phyloP scores from a whole-genome alignment of 2,329 filamentous ascomycete species.

The Colletotrichum kahawae region DNA sequence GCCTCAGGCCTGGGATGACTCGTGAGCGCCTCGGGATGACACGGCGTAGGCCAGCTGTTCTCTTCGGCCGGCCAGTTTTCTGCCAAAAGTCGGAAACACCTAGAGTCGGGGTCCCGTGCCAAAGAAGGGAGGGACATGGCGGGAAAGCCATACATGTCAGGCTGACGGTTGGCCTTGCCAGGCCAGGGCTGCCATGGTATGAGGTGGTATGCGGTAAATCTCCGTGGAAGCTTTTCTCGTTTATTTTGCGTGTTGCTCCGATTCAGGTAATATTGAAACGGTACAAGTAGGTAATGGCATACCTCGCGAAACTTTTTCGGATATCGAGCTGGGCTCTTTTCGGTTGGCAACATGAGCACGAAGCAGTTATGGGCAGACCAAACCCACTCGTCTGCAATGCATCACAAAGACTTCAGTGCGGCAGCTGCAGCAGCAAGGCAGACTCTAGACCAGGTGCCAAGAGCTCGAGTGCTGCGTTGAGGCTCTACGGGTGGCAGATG shows the following conservation, averaged over 20 bases:
- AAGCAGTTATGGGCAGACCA: not conserved
- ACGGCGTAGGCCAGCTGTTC: slow-evolving; percentile 18
- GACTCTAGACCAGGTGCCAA: not conserved
- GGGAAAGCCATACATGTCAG: not conserved
- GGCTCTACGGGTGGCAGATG: not conserved
- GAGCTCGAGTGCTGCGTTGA: not conserved
- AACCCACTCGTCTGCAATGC: not conserved
- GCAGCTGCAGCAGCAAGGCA: not conserved
- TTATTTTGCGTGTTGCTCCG: not conserved
- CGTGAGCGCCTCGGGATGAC: slow-evolving; percentile 4
- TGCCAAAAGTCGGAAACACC: not conserved
- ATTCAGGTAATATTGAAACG: slow-evolving; percentile 4
- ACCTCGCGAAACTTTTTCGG: not conserved
- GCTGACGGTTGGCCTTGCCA: not conserved
- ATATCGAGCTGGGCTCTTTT: not conserved
- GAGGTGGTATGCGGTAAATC: not conserved
- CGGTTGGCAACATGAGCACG: not conserved
- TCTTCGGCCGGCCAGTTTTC: not conserved
- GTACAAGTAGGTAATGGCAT: not conserved
- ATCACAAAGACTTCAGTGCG: not conserved
- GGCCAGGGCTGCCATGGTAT: not conserved
- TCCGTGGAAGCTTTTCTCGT: slow-evolving; percentile 6
- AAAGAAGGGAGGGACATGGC: not conserved
- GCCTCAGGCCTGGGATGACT: slow-evolving; percentile 5
- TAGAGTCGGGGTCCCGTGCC: not conserved